phyloP scores from a whole-genome alignment of 495 filamentous ascomycete genomes.

The Talaromyces proteolyticus region DNA sequence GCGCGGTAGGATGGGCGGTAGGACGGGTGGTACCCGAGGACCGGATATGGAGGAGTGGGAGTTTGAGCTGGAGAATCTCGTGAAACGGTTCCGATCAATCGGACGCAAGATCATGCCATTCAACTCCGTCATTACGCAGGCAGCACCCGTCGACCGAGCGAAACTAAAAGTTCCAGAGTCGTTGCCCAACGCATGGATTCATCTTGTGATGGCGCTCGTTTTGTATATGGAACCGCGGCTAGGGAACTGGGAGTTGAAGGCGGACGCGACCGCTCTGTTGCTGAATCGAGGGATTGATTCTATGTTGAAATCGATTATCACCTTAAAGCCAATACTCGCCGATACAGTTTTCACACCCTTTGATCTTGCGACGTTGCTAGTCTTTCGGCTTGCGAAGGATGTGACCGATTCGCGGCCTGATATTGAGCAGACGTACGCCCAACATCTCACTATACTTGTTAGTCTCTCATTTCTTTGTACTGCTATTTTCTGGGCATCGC shows the following conservation, averaged over 20 bases:
- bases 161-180: conserved; percentile 19
- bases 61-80: conserved; percentile 2
- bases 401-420: conserved; percentile 17
- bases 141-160: conserved; percentile 5
- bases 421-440: conserved; percentile 24
- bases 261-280: conserved; percentile 11
- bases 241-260: conserved; percentile 11
- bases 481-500: not conserved
- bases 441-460: conserved; percentile 25
- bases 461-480: not conserved
- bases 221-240: conserved; percentile 8
- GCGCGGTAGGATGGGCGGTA: too few species aligned
- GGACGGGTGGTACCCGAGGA: too few species aligned
- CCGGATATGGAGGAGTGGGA: not conserved
- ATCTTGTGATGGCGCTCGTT: conserved; percentile 21
- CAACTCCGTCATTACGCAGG: conserved; percentile 16
- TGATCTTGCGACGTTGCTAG: conserved; percentile 27
- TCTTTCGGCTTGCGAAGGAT: conserved; percentile 22
- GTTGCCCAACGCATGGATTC: conserved; percentile 22
- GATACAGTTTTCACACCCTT: conserved; percentile 25
- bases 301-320: not conserved
- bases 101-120: conserved; percentile 14
- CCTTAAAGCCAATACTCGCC: conserved; percentile 8
- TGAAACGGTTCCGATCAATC: conserved; percentile 11
- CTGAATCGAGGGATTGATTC: conserved; percentile 6